Conservation (phyloP, 768 basidiomycete species). For the Cantharellus anzutake region DNA sequence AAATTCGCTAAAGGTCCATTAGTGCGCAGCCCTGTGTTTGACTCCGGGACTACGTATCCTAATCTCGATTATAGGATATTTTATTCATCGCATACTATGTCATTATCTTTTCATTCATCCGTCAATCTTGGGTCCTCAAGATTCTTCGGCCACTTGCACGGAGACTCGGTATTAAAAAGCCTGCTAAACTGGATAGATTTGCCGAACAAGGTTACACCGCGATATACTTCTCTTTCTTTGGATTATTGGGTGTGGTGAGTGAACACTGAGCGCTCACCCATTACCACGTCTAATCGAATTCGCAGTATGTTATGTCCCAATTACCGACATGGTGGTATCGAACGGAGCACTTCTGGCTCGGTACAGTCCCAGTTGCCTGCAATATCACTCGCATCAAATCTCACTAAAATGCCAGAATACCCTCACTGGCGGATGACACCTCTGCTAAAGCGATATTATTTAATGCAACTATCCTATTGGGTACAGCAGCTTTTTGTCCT, state of each 20-base stretch:
- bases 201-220: slow-evolving; percentile 83
- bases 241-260: slow-evolving; percentile 64
- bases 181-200: slow-evolving; percentile 59
- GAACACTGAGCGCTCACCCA: neutral
- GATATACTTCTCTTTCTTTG: slow-evolving; percentile 55
- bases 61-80: slow-evolving; percentile 30
- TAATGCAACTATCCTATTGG: slow-evolving; percentile 90
- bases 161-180: slow-evolving; percentile 47
- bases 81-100: slow-evolving; percentile 68
- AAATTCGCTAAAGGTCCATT: slow-evolving; percentile 49
- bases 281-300: slow-evolving; percentile 1
- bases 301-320: slow-evolving; percentile 61
- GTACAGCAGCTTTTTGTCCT: slow-evolving; percentile 81
- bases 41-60: neutral
- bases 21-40: slow-evolving; percentile 8
- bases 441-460: slow-evolving; percentile 78
- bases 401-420: slow-evolving; percentile 33
- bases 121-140: slow-evolving; percentile 52
- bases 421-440: slow-evolving; percentile 79
- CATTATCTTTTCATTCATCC: slow-evolving; percentile 74
- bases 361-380: slow-evolving; percentile 19
- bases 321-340: slow-evolving; percentile 75
- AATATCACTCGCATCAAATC: neutral
- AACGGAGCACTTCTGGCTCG: slow-evolving; percentile 71
- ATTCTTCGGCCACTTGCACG: slow-evolving; percentile 48